Base-by-base conservation (phyloP, 169 alveolate species). In the Babesia caballi region DNA sequence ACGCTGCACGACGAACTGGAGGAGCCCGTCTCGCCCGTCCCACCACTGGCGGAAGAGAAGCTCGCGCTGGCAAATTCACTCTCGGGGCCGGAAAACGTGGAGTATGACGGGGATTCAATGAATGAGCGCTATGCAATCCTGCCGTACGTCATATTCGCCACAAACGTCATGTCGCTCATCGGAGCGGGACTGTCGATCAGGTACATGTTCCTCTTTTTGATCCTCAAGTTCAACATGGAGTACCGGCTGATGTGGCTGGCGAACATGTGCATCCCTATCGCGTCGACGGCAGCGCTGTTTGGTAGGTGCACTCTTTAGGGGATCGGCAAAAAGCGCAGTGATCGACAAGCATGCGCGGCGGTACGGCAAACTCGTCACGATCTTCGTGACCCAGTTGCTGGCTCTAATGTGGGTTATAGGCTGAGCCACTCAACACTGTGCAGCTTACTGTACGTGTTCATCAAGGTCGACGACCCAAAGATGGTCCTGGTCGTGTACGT, bases 151-250 rank as follows among this genome's bases (percentile, higher is more conserved):
- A 67, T 76, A n/a, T 53, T 76, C 56, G 42, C 58, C 25, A 58
- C 30, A 40, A 76, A 76, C 65, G 33, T 51, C 4, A 30, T 76
- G 32, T 53, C 81, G 5, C 69, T 70, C 8, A 46, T 76, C 32
- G 85, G 85, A 0, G 74, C 85, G 23, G 85, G 85, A 19, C 52
- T 63, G 11, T 76, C 85, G 14, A 76, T 76, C 15, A 76, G 85
- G 49, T 49, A 66, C 57, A 65, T 76, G 85, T 32, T 40, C 54
- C 47, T 66, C 14, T 76, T 66, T 61, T 41, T 76, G 81, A 40
- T 76, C 21, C n/a, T 49, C 41, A 33, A 41, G 41, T 76, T 60
- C 50, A 54, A 76, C 21, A 49, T 76, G 25, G 68, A 52, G 14
- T 76, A 66, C 56, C 52, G 66, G 23, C 38, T 46, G 4, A 32